These are phyloP conservation scores for Lycium barbarum DNA, from an alignment of 257 asterid genomes.

Conservation along the genomic window DNA sequence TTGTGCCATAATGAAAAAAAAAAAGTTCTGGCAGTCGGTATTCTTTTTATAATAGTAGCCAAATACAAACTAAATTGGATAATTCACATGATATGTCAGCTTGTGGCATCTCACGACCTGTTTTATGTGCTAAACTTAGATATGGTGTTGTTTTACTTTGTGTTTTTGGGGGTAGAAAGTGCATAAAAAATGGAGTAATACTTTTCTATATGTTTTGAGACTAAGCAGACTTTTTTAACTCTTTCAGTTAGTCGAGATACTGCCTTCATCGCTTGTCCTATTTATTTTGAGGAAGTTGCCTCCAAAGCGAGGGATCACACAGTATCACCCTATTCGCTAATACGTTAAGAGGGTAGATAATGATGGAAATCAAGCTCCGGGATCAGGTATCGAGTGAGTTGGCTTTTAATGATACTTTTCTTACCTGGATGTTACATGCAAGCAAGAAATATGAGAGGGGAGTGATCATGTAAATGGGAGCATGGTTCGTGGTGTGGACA, in stretches of 20 bases:
- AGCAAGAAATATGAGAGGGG: constrained; percentile 5
- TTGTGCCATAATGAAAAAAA: not conserved
- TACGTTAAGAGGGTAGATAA: not conserved
- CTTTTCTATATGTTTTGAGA: not conserved
- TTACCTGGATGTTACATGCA: not conserved
- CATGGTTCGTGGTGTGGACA: not conserved
- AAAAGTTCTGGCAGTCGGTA: not conserved
- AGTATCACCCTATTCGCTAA: constrained; percentile 90
- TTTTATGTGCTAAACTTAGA: not conserved
- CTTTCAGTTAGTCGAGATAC: constrained; percentile 82
- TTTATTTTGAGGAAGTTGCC: constrained; percentile 95
- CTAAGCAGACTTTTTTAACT: not conserved
- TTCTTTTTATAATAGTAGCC: not conserved
- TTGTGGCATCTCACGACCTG: not conserved
- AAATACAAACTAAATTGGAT: not conserved
- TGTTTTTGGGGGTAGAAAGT: not conserved
- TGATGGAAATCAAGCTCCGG: not conserved
- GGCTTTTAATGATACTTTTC: not conserved
- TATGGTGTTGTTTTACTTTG: not conserved
- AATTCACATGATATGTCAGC: constrained; percentile 21
- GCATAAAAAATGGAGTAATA: not conserved
- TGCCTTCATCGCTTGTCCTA: constrained; percentile 92
- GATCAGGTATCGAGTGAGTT: constrained; percentile 14
- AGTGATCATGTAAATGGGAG: constrained; percentile 12
- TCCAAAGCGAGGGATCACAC: constrained; percentile 90